A percentile compares a stretch with the other conserved stretches of the same genome.
Evolutionary conservation across 2,329 filamentous ascomycete genomes (phyloP).

Genomic region (Fusarium avenaceum): DNA sequence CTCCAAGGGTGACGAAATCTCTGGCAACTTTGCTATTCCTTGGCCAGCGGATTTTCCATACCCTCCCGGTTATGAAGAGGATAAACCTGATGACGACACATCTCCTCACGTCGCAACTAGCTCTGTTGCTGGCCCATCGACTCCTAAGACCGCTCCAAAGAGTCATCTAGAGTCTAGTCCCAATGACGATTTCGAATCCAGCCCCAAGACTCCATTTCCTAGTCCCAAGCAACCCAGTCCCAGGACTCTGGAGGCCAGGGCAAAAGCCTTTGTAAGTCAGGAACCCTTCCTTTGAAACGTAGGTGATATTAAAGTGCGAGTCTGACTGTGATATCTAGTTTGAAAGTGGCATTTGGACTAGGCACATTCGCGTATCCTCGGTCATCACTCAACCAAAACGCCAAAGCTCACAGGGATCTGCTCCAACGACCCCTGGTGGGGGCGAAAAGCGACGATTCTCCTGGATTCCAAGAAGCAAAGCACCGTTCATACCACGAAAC

Average conservation of each 20-base stretch:
- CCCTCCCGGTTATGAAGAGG: not conserved
- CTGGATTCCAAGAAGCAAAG: not conserved
- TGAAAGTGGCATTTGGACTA: not conserved
- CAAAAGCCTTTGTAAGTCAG: slow-evolving; percentile 6
- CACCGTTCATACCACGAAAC: not conserved
- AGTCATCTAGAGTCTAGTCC: no score
- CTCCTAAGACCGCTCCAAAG: not conserved
- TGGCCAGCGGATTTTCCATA: slow-evolving; percentile 58
- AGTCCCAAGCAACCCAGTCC: not conserved
- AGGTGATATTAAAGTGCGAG: not conserved
- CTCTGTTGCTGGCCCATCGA: not conserved
- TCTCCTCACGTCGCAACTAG: not conserved
- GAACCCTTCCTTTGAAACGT: no score
- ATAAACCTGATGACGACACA: not conserved
- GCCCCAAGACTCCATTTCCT: not conserved
- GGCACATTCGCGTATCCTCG: not conserved
- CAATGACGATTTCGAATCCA: not conserved
- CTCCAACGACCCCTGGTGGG: not conserved
- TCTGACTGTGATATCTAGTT: slow-evolving; percentile 6
- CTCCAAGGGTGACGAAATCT: slow-evolving; percentile 41
- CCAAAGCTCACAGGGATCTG: slow-evolving; percentile 6
- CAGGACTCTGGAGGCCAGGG: not conserved
- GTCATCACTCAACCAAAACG: not conserved
- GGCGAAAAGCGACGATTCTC: not conserved
- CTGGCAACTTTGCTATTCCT: slow-evolving; percentile 67